These are phyloP conservation scores for Coprinopsis strossmayeri DNA, from an alignment of 768 basidiomycete genomes.

Conservation along the genomic window DNA sequence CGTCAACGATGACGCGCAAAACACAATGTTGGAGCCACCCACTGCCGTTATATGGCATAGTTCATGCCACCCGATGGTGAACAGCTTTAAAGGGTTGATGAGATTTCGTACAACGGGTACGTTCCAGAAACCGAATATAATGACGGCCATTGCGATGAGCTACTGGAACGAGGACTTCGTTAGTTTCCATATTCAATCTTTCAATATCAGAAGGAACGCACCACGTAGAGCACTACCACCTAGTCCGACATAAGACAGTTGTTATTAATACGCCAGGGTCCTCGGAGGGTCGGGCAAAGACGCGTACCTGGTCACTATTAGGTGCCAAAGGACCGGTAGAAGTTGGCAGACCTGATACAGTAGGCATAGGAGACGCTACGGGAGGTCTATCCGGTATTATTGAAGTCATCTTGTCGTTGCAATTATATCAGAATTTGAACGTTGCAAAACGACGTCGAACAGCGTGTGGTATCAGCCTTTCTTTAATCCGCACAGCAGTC, in stretches of 20 bases:
- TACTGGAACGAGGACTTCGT: slow-evolving; percentile 21
- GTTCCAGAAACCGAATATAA: slow-evolving; percentile 86
- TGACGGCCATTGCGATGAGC: slow-evolving; percentile 81
- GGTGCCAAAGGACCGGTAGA: slow-evolving; percentile 47
- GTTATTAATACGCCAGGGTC: slow-evolving; percentile 14
- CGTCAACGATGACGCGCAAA: background rate
- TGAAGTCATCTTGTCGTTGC: background rate
- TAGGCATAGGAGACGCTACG: slow-evolving; percentile 37
- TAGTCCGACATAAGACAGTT: slow-evolving; percentile 26
- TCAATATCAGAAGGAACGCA: slow-evolving; percentile 30
- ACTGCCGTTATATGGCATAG: slow-evolving; percentile 78
- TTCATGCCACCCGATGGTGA: slow-evolving; percentile 88
- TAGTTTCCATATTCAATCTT: background rate
- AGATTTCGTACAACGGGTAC: slow-evolving; percentile 72
- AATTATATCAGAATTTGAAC: background rate
- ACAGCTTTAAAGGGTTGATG: slow-evolving; percentile 81
- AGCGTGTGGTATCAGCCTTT: background rate
- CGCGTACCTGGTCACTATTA: slow-evolving; percentile 64
- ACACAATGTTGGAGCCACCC: slow-evolving; percentile 3
- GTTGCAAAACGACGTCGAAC: background rate
- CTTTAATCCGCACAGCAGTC: too few relatives aligned
- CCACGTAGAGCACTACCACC: slow-evolving; percentile 74
- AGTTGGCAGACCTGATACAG: slow-evolving; percentile 10
- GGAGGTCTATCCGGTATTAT: slow-evolving; percentile 26
- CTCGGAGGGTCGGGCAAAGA: slow-evolving; percentile 11